Evolutionary conservation across 768 basidiomycete genomes (phyloP), one percentile per base, ranked within the genome.

Genomic region (Trametes maxima): DNA sequence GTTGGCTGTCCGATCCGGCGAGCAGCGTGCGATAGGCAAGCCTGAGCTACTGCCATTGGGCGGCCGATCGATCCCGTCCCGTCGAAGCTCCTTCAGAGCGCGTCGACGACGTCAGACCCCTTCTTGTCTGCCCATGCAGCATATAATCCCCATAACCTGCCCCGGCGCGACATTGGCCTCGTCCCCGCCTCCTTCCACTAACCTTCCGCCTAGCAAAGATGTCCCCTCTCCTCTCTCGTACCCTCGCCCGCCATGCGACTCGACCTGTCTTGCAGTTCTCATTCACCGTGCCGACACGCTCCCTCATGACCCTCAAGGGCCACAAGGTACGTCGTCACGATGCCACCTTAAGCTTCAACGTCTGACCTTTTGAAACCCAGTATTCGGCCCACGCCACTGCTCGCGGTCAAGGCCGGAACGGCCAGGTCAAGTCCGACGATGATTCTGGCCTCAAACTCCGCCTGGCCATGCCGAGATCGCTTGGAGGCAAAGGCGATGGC

Each of bases 331-430:
- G 59, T 33, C 16, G 10, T 8, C 4, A 1, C 19, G 13, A 4
- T n/a, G 3, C 28, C 39, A 47, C 12, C 44, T 44, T 6, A 6
- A 6, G 14, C 24, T 25, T 47, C 37, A 37, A 16, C 33, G 17
- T 17, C 44, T 28, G 33, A 50, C 43, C 22, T 47, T 35, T 21
- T 55, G 25, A 39, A 11, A n/a, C 11, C 11, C 65, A 90, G 89
- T 90, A 87, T 72, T 88, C 87, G 22, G 87, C 85, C 1, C 80
- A 82, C 54, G 89, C 89, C 7, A 80, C 77, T 35, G 89, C 89
- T 0, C 69, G 78, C 39, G 89, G 89, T 12, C 78, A 79, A 63
- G 89, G 89, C 1, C 83, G 89, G 63, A 86, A 84, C 65, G 88
- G 89, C 4, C 65, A 79, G 24, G 74, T 75, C 47, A 68, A 63